These are phyloP conservation scores for Trypanosomatidae sp. DNA, from an alignment of 208 protist genomes.

Conservation along the genomic window DNA sequence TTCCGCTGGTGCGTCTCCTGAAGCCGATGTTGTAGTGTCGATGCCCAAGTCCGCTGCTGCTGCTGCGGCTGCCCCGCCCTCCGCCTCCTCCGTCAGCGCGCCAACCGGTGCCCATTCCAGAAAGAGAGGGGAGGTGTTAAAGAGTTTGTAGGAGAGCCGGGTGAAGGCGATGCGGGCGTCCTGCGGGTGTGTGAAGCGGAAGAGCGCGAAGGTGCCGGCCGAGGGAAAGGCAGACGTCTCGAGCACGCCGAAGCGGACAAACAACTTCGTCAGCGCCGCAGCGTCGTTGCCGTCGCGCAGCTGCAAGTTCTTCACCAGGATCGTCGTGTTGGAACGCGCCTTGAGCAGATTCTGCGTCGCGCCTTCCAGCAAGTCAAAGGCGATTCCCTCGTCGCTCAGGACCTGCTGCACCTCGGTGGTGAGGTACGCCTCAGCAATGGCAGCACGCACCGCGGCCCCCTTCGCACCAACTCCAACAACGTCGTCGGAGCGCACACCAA, in stretches of 20 bases:
- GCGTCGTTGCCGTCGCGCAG: conserved; percentile 48
- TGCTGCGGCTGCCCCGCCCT: neutral
- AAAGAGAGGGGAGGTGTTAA: conserved; percentile 94
- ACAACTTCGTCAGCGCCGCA: conserved; percentile 62
- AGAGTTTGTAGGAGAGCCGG: conserved; percentile 94
- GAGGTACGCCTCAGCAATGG: conserved; percentile 85
- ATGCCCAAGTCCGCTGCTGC: conserved; percentile 20
- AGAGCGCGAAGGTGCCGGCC: conserved; percentile 60
- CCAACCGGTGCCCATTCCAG: conserved; percentile 98
- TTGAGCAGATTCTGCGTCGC: conserved; percentile 63
- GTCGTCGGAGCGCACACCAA: conserved; percentile 59
- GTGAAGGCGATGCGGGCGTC: conserved; percentile 94
- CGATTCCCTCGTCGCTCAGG: conserved; percentile 73
- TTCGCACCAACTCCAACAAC: conserved; percentile 61
- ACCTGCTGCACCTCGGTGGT: conserved; percentile 75
- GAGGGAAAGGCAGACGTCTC: conserved; percentile 75
- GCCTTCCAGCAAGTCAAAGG: conserved; percentile 65
- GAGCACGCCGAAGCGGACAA: conserved; percentile 65
- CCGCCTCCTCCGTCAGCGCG: conserved; percentile 57
- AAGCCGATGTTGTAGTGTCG: neutral
- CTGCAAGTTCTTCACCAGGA: conserved; percentile 83
- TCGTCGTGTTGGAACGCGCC: conserved; percentile 76
- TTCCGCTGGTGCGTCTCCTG: too few species aligned
- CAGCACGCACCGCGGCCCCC: conserved; percentile 89
- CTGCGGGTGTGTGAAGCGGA: conserved; percentile 73